Evolutionary conservation across 1,284 basidiomycete genomes (phyloP).

Genomic region (Tylopilus sp.): DNA sequence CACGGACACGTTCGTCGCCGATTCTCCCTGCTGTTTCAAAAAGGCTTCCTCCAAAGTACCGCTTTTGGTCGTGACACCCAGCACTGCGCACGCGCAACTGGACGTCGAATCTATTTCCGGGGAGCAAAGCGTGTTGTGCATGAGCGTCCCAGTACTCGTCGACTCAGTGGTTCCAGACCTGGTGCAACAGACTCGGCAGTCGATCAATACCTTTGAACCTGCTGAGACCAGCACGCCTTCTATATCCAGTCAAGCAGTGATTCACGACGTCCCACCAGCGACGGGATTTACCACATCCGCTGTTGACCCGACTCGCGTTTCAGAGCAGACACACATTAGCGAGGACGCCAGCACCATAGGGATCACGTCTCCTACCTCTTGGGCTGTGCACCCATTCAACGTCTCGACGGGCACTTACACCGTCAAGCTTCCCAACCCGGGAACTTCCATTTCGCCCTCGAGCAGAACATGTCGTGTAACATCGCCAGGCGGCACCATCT

Average conservation of each 20-base stretch:
- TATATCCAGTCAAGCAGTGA: not conserved
- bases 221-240: conserved; percentile 19
- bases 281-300: not conserved
- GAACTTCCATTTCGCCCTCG: not conserved
- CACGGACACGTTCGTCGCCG: conserved; percentile 25
- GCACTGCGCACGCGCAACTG: not conserved
- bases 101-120: not conserved
- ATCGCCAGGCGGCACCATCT: not conserved
- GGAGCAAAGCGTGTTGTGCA: not conserved
- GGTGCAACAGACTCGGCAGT: not conserved
- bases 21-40: conserved; percentile 22
- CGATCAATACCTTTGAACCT: conserved; percentile 15
- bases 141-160: not conserved
- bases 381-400: conserved; percentile 5
- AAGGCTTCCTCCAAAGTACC: conserved; percentile 8
- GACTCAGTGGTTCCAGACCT: not conserved
- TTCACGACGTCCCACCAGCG: not conserved
- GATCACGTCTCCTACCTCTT: conserved; percentile 12
- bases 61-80: not conserved
- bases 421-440: conserved; percentile 20
- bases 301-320: not conserved
- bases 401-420: conserved; percentile 1
- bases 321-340: not conserved
- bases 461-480: not conserved
- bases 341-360: not conserved